These are phyloP conservation scores for Curvularia eragrostidis DNA, from an alignment of 2,329 filamentous ascomycete genomes.

Conservation along the genomic window DNA sequence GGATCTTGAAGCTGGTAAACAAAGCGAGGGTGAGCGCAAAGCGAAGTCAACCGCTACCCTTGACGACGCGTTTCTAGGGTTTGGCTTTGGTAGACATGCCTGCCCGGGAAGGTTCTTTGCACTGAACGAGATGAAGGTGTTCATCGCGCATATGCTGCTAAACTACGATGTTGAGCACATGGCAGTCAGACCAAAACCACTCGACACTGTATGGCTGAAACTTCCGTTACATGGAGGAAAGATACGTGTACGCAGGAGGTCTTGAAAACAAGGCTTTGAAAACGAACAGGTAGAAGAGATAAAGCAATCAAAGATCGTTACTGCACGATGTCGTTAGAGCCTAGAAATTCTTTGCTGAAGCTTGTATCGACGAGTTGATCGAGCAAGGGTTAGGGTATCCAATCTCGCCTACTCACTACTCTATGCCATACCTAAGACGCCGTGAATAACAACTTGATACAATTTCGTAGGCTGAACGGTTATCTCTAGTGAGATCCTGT, in stretches of 20 bases:
- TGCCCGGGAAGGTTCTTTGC: conserved; percentile 27
- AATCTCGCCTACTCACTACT: too few relatives aligned
- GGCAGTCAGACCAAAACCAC: conserved; percentile 18
- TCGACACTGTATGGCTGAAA: conserved; percentile 24
- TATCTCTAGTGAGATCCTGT: too few relatives aligned
- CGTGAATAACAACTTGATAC: too few relatives aligned
- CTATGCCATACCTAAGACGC: too few relatives aligned
- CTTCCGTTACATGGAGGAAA: conserved; percentile 18
- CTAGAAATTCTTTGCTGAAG: too few relatives aligned
- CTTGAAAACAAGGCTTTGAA: too few relatives aligned
- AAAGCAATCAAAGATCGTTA: too few relatives aligned
- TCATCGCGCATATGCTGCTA: conserved; percentile 25
- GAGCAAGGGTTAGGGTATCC: too few relatives aligned
- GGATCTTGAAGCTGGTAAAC: conserved; percentile 17
- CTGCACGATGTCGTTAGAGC: too few relatives aligned
- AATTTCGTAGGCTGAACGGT: too few relatives aligned
- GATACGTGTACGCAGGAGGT: conserved; percentile 3
- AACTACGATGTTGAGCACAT: conserved; percentile 26
- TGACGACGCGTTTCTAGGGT: conserved; percentile 25
- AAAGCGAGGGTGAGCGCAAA: conserved; percentile 9
- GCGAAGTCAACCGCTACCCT: conserved; percentile 25
- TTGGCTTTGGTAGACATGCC: conserved; percentile 24
- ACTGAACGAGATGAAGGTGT: conserved; percentile 27
- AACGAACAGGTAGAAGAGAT: too few relatives aligned
- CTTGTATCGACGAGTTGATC: too few relatives aligned